Evolutionary conservation across 1,284 basidiomycete genomes (phyloP), one percentile per base, ranked within the genome.

Genomic region (Rhodotorula sp.): DNA sequence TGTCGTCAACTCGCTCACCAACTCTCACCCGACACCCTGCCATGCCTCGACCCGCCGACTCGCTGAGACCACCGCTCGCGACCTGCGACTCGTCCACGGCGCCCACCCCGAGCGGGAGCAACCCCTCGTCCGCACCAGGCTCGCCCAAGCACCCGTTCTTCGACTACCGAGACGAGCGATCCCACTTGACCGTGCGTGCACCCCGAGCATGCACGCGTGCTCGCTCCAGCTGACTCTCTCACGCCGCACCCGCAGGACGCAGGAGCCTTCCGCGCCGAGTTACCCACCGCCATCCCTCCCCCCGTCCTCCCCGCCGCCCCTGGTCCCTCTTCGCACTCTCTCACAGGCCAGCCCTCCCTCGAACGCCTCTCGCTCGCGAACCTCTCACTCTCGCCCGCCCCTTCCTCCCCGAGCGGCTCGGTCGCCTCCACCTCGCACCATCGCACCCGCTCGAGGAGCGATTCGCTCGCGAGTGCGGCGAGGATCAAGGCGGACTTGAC

Each of bases 81-180:
- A 27, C 24, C 0, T 15, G 27, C 6, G 36, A 39, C 20, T 61
- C 59, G 59, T 53, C 51, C 3, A 29, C 29, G 5, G 49, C 51
- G 10, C 19, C 36, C 4, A 61, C 59, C 3, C 59, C 59, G 10
- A 17, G 27, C 36, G 11, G 17, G 47, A 32, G 39, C 27, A 44
- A 44, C 39, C 39, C 39, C 39, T 44, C 39, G 39, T 44, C 39
- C 39, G 36, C 47, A 27, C 54, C 60, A 11, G 39, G 34, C 22
- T 57, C 59, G 29, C 51, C 59, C 9, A 61, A 46, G 11, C 55
- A 62, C 39, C 64, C 72, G 4, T 53, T 53, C 36, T 74, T 63
- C 64, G 61, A 63, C 27, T 74, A 68, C 39, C 51, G 66, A n/a
- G 67, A 64, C 15, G 73, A 72, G 39, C 53, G 70, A 10, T 70